Base-by-base conservation (phyloP, 345 rosid species). In the Populus tremula region DNA sequence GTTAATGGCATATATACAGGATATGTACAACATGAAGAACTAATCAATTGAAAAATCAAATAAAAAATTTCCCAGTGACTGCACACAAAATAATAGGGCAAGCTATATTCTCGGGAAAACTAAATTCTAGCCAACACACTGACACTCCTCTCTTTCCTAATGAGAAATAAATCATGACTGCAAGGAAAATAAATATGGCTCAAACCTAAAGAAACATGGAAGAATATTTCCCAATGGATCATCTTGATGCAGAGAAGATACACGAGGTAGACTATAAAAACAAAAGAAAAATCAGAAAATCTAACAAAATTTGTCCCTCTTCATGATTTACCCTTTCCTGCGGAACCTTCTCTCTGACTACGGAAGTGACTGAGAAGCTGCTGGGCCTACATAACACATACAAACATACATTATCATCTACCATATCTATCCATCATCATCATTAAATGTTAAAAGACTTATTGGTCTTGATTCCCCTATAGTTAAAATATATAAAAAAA, bases 341-440 rank as follows among this genome's bases (percentile, higher is more conserved):
- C 84, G 67, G 86, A 80, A 25, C 84, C 92, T 80, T 90, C 94
- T 86, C 97, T 82, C 86, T 92, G 99, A 85, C 84, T 92, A 39
- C 99, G 89, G 77, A 95, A 95, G 81, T 95, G 99, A 80, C 97
- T 87, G 11, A 95, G 92, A 82, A 92, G 97, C 81, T 93, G 99
- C 68, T 89, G 99, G 75, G 99, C 99, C 98, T 93, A 88, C 82
- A 87, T 63, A 47, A 83, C 25, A 71, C 21, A 43, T 53, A 36
- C 63, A 63, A 63, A 75, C 13, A 56, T 79, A 66, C 39, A 64
- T 41, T 33, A 83, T 62, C 75, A 86, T 77, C 59, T 74, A 18
- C 23, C 41, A 27, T 23, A 74, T 29, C 7, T 41, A 17, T 10
- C n/a, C 68, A 41, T 67, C 76, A 68, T 70, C 49, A 68, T 39